Evolutionary conservation across 495 filamentous ascomycete species (phyloP).

Genomic region (Aspergillus avenaceus): DNA sequence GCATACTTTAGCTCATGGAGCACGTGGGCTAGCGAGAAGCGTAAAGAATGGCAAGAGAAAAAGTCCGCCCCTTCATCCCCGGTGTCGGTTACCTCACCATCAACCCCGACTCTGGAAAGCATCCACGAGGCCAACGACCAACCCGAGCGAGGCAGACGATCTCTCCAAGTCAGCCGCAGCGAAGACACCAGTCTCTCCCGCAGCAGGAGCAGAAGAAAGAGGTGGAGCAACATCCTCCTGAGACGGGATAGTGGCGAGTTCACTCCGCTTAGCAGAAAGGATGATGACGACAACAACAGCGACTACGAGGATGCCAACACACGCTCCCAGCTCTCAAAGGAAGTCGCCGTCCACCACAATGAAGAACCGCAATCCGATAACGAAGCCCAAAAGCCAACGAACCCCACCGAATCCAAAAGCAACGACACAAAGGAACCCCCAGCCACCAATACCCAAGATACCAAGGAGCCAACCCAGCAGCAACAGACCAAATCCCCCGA

Average conservation of each 20-base stretch:
- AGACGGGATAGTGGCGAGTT: constrained; percentile 37
- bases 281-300: constrained; percentile 20
- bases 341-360: constrained; percentile 19
- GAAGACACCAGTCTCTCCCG: constrained; percentile 31
- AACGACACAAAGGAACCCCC: neutral
- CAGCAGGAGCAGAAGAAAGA: constrained; percentile 39
- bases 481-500: neutral
- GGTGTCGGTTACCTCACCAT: constrained; percentile 23
- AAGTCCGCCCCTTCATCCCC: constrained; percentile 26
- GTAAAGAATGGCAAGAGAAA: constrained; percentile 56
- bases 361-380: neutral
- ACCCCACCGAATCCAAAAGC: neutral
- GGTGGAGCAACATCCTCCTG: constrained; percentile 43
- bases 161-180: constrained; percentile 26
- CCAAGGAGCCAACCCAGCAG: neutral
- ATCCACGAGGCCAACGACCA: constrained; percentile 25
- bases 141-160: constrained; percentile 31
- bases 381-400: neutral
- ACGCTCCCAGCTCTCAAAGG: constrained; percentile 35
- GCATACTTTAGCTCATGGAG: constrained; percentile 94
- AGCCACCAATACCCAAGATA: no score
- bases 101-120: constrained; percentile 23
- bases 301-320: constrained; percentile 24
- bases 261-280: constrained; percentile 13
- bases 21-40: constrained; percentile 89